Conservation (phyloP, 306 rosid species). For the Psophocarpus tetragonolobus region DNA sequence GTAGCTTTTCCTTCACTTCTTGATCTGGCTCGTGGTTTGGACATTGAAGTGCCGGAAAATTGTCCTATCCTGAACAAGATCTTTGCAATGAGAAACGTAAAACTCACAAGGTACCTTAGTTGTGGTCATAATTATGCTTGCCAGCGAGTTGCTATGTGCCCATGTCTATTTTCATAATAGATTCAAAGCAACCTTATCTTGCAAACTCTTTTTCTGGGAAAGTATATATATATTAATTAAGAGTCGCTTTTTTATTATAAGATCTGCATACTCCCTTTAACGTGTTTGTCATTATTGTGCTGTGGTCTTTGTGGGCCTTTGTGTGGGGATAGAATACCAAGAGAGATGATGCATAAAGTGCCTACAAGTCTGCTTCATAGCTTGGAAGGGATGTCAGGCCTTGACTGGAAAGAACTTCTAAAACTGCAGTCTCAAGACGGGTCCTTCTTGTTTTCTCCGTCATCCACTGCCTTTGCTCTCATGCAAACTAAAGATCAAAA, state of each 20-base stretch:
- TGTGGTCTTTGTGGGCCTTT: constrained; percentile 33
- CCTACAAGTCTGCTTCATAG: constrained; percentile 90
- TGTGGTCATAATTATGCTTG: constrained; percentile 36
- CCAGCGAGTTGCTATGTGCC: constrained; percentile 20
- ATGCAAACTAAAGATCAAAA: constrained; percentile 69
- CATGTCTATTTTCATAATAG: constrained; percentile 41
- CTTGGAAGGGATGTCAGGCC: constrained; percentile 86
- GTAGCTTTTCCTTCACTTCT: constrained; percentile 91
- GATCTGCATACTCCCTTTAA: background rate
- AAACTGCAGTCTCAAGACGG: constrained; percentile 85
- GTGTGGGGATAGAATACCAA: constrained; percentile 75
- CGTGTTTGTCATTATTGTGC: constrained; percentile 36
- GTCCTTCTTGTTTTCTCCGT: constrained; percentile 88
- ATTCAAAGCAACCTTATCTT: constrained; percentile 46
- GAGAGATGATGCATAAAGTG: constrained; percentile 81
- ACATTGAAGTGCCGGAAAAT: constrained; percentile 58
- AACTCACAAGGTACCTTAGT: constrained; percentile 68
- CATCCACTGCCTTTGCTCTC: constrained; percentile 92
- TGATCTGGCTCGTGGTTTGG: constrained; percentile 57
- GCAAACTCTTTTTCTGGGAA: constrained; percentile 7
- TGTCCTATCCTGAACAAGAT: constrained; percentile 69
- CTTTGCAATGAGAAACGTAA: constrained; percentile 56
- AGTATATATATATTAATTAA: background rate
- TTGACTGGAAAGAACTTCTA: constrained; percentile 86
- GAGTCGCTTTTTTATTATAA: constrained; percentile 9